Base-by-base conservation (phyloP, 495 filamentous ascomycete genomes). In the Penicillium desertorum region DNA sequence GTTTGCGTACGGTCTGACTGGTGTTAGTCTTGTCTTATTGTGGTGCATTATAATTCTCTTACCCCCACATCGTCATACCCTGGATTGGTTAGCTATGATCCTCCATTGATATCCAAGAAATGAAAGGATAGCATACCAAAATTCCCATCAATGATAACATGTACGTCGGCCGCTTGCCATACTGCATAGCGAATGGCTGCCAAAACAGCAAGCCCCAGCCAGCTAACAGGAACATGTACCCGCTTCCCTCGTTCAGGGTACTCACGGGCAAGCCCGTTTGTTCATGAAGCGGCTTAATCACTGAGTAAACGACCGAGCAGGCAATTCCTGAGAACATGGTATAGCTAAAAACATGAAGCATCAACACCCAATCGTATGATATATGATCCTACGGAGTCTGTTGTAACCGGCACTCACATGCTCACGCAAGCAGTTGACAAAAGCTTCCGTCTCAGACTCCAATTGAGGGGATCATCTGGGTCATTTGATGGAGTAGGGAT, bases 131-230 rank as follows among this genome's bases (percentile, higher is more conserved):
- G 4, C 0, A 12, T 56, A 76, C 78, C 62, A 81, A 56, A 30
- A 78, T 77, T 16, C 81, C 85, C n/a, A 80, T 66, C 53, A 84
- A 73, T 5, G 81, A 85, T 41, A 84, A 36, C 7, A 89, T 62
- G 66, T 85, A 88, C 2, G 83, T 81, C 45, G 82, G 71, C n/a
- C 86, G 75, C 68, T 87, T 87, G 34, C 86, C 86, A 72, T 82
- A 88, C 56, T 86, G 80, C 56, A 87, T 66, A 0, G 86, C 83
- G 45, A 87, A 78, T 0, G 85, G 84, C 67, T 89, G 86, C 86
- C 86, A 89, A 63, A 88, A 83, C 3, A 89, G 64, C 52, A 85
- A 75, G 0, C 83, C 83, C 83, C 81, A 87, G 4, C 84, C 84
- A 11, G 83, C 79, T 34, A 85, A 62, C 53, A 88, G 63, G 56